Conservation (phyloP, 345 rosid genomes). For the Toxicodendron radicans region DNA sequence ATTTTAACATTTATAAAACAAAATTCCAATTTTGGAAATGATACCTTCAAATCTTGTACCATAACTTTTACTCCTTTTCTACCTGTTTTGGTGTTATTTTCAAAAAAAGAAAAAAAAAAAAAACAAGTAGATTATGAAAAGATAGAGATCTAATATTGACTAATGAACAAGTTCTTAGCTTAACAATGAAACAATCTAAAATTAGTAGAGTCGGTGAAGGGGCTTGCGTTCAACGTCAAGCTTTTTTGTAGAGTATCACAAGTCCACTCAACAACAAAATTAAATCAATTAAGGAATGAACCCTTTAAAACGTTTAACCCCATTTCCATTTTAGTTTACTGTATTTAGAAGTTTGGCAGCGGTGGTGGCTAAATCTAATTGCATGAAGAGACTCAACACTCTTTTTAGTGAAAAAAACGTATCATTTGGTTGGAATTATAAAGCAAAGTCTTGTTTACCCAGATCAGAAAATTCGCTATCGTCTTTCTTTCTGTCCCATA, state of each 20-base stretch:
- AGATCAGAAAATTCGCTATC: slow-evolving; percentile 6
- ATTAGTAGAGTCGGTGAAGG: neutral
- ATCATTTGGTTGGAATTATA: neutral
- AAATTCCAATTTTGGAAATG: too few species aligned
- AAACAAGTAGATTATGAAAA: too few species aligned
- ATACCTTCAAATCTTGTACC: too few species aligned
- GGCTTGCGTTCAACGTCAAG: slow-evolving; percentile 1
- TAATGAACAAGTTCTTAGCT: too few species aligned
- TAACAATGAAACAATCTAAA: slow-evolving; percentile 2
- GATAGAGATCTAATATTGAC: too few species aligned
- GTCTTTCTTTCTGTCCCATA: neutral
- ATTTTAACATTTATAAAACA: too few species aligned
- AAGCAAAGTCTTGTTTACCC: neutral
- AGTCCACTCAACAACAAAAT: neutral
- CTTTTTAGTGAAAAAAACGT: slow-evolving; percentile 13
- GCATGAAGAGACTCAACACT: neutral
- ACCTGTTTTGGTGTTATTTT: neutral
- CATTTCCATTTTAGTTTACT: neutral
- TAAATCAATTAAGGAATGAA: neutral
- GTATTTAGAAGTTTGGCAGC: neutral
- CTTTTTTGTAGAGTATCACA: neutral
- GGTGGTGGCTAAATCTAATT: too few species aligned
- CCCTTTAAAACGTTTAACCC: neutral
- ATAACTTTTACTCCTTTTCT: neutral
- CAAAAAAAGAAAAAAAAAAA: too few species aligned